Conservation (phyloP, 768 basidiomycete species). For the Lepiota brunneoincarnata region DNA sequence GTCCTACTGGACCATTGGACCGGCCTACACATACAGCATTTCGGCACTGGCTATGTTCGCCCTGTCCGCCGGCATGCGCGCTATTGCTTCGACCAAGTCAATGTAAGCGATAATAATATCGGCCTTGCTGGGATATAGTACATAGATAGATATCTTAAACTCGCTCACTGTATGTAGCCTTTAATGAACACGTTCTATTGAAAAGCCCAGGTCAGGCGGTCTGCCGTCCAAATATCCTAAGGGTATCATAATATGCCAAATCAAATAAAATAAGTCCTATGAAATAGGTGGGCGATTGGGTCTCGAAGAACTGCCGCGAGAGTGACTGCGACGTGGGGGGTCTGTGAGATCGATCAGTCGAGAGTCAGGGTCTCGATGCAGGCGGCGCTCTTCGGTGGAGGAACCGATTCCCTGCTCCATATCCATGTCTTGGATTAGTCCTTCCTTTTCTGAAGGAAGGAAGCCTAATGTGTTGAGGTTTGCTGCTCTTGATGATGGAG, state of each 20-base stretch:
- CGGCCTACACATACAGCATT: slow-evolving; percentile 67
- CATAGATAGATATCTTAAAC: slow-evolving; percentile 10
- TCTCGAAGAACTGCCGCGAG: slow-evolving; percentile 1
- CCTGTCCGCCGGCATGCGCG: slow-evolving; percentile 57
- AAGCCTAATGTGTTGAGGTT: slow-evolving; percentile 1
- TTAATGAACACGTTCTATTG: background rate
- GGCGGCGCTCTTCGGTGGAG: background rate
- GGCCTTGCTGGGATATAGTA: slow-evolving; percentile 5
- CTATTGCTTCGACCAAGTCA: slow-evolving; percentile 37
- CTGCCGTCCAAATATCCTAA: background rate
- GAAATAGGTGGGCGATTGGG: background rate
- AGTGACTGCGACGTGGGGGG: slow-evolving; percentile 3
- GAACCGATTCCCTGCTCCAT: slow-evolving; percentile 8
- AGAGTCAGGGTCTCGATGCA: background rate
- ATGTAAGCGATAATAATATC: slow-evolving; percentile 16
- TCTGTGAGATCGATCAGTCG: slow-evolving; percentile 3
- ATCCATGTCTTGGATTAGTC: slow-evolving; percentile 33
- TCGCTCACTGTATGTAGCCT: background rate
- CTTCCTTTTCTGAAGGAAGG: slow-evolving; percentile 44
- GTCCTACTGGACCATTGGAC: slow-evolving; percentile 87
- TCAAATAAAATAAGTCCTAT: background rate
- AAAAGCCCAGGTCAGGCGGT: background rate
- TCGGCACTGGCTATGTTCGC: slow-evolving; percentile 65
- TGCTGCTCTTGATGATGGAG: background rate
- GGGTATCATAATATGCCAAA: slow-evolving; percentile 9